phyloP scores from a whole-genome alignment of 208 protist species.

The Kentomonas sorsogonicus region DNA sequence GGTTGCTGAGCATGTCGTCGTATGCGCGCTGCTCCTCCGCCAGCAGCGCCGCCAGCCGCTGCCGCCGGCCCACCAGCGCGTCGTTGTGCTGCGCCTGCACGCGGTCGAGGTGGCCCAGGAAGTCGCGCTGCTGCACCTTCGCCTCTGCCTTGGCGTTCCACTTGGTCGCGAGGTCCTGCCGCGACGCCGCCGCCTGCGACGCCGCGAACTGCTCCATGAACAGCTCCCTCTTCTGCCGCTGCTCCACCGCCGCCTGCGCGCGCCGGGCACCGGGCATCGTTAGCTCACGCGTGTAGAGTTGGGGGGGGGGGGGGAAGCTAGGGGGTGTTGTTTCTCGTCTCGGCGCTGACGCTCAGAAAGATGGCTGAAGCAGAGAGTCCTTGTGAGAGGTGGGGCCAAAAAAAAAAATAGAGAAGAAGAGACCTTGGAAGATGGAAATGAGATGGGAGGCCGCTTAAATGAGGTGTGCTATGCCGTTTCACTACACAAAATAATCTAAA shows the following conservation, averaged over 20 bases:
- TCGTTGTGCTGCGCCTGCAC: slow-evolving; percentile 82
- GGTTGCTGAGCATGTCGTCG: slow-evolving; percentile 57
- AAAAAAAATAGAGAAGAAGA: background rate
- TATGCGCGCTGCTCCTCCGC: slow-evolving; percentile 49
- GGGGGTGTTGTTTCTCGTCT: slow-evolving; percentile 11
- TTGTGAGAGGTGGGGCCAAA: background rate
- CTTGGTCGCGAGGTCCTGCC: slow-evolving; percentile 37
- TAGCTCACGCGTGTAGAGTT: background rate
- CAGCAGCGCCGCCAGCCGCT: slow-evolving; percentile 66
- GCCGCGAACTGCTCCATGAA: slow-evolving; percentile 59
- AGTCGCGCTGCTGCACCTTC: slow-evolving; percentile 34
- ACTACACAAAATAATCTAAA: background rate
- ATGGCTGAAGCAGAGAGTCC: background rate
- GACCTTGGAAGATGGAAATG: background rate
- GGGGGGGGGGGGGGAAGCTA: too few species aligned
- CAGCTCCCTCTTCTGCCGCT: slow-evolving; percentile 54
- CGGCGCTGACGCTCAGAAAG: background rate
- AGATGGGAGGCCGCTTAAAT: background rate
- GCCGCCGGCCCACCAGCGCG: slow-evolving; percentile 58
- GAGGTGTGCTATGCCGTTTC: background rate
- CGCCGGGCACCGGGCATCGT: slow-evolving; percentile 16
- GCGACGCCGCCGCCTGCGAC: slow-evolving; percentile 31
- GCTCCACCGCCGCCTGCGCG: slow-evolving; percentile 39
- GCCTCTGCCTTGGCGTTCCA: slow-evolving; percentile 56
- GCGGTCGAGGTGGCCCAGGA: slow-evolving; percentile 58